Base-by-base conservation (phyloP, 257 asterid genomes). In the Thymus mandschuricus region DNA sequence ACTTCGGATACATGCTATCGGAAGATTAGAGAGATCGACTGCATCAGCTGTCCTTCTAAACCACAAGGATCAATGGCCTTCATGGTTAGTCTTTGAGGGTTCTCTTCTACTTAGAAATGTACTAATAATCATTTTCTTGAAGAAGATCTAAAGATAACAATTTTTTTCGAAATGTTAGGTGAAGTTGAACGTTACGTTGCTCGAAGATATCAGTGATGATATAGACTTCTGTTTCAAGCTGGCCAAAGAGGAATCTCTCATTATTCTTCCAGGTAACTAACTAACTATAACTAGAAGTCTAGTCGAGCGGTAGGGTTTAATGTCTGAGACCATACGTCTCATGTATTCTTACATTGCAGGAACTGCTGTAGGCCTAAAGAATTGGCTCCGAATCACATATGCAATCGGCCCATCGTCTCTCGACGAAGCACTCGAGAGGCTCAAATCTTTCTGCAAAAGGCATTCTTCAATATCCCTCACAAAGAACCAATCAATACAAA, bases 1-100 rank as follows among this genome's bases (percentile, higher is more conserved):
- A 80, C 82, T 30, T 79, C 90, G 3, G 86, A 88, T 45, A 72
- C 75, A 45, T 88, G 92, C 74, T 83, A 52, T 41, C 51, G 73
- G n/a, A 88, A 69, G 82, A 76, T 86, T 29, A 70, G 76, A 77
- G 95, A 86, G 77, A 88, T 90, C 65, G 74, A 48, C 35, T 81
- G 87, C 83, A 65, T 92, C 69, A 85, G 69, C 59, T 86, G 95
- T 73, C 89, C 96, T 46, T 54, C 75, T 27, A 83, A 84, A 76
- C 88, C 98, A 64, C 76, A 84, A 76, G 97, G 98, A 63, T 84
- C 94, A n/a, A 92, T 92, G 96, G 80, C 90, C 44, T 75, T 88
- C 75, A 84, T 90, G 95, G 92, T 87, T 69, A 75, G 76, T 30
- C 7, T 44, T 7, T 38, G 41, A 38, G 41, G 6, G 4, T 38